Percentiles rank a stretch among this genome's conserved stretches.
phyloP scores from a whole-genome alignment of 495 filamentous ascomycete species.

The Parathielavia appendiculata region DNA sequence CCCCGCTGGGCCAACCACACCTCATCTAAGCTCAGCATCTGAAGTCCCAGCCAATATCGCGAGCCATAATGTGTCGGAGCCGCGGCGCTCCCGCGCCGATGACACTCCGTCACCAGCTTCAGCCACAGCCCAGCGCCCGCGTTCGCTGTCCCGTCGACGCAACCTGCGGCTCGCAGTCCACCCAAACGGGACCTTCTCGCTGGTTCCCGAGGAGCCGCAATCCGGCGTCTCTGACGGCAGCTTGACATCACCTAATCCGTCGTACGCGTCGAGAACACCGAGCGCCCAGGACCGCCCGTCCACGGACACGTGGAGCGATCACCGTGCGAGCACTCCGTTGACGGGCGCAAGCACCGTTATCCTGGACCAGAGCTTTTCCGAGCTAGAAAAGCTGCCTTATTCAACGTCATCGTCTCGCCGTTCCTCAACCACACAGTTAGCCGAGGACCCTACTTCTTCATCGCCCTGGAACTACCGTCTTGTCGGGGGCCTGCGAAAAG shows the following conservation, averaged over 20 bases:
- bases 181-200: constrained; percentile 47
- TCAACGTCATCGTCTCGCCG: constrained; percentile 28
- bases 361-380: constrained; percentile 39
- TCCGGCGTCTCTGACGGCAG: constrained; percentile 21
- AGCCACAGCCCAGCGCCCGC: constrained; percentile 22
- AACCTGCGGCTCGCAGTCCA: constrained; percentile 38
- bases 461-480: constrained; percentile 52
- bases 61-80: constrained; percentile 20
- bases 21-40: constrained; percentile 34
- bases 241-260: constrained; percentile 31
- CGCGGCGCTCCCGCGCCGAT: constrained; percentile 14
- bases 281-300: constrained; percentile 44
- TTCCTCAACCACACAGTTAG: constrained; percentile 35
- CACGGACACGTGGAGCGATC: constrained; percentile 43
- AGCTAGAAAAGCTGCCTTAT: constrained; percentile 13
- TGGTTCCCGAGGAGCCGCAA: constrained; percentile 30
- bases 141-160: constrained; percentile 36
- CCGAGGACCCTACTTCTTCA: constrained; percentile 38
- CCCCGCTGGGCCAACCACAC: constrained; percentile 25
- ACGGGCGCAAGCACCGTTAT: constrained; percentile 36
- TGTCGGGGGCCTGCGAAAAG: constrained; percentile 52
- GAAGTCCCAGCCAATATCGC: constrained; percentile 29
- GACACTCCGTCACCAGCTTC: constrained; percentile 16
- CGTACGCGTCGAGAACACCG: constrained; percentile 36
- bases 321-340: constrained; percentile 40